Evolutionary conservation across 208 protist genomes (phyloP).

Genomic region (Wallacemonas rigidus): DNA sequence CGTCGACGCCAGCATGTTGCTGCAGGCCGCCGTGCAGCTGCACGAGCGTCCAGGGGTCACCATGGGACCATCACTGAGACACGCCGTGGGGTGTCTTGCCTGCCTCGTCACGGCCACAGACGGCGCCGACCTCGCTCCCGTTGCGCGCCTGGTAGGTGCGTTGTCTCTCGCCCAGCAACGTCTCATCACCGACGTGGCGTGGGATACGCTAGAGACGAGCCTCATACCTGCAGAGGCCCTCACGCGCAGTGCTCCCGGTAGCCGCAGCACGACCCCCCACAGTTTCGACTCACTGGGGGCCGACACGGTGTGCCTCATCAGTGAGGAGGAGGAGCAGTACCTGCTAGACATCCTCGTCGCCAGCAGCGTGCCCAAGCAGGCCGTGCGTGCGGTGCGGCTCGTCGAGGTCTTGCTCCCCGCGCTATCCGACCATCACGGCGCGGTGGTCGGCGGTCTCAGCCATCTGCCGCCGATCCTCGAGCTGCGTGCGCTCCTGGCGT

Average conservation of each 20-base stretch:
- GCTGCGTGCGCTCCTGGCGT: conserved; percentile 9
- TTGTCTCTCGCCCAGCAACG: conserved; percentile 22
- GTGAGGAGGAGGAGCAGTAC: conserved; percentile 15
- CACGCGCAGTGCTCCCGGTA: background rate
- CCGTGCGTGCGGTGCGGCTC: background rate
- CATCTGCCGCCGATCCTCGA: conserved; percentile 12
- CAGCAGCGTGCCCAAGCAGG: background rate
- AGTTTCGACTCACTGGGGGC: background rate
- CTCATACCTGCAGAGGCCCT: conserved; percentile 1
- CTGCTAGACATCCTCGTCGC: conserved; percentile 9
- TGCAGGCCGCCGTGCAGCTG: conserved; percentile 33
- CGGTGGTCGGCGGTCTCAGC: background rate
- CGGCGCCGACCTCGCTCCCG: conserved; percentile 18
- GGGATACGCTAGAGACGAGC: conserved; percentile 23
- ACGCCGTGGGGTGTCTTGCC: conserved; percentile 64
- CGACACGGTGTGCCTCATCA: conserved; percentile 14
- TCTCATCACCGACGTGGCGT: conserved; percentile 34
- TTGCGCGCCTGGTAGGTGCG: conserved; percentile 21
- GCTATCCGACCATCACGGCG: background rate
- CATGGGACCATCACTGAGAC: conserved; percentile 60
- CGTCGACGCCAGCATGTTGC: conserved; percentile 30
- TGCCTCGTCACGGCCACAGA: conserved; percentile 43
- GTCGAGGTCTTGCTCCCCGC: background rate
- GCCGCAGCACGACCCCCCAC: background rate
- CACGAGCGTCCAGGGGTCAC: conserved; percentile 16